A percentile compares a stretch with the other conserved stretches of the same genome.
These are phyloP conservation scores for Linum usitatissimum DNA, from an alignment of 345 rosid genomes.

Conservation along the genomic window DNA sequence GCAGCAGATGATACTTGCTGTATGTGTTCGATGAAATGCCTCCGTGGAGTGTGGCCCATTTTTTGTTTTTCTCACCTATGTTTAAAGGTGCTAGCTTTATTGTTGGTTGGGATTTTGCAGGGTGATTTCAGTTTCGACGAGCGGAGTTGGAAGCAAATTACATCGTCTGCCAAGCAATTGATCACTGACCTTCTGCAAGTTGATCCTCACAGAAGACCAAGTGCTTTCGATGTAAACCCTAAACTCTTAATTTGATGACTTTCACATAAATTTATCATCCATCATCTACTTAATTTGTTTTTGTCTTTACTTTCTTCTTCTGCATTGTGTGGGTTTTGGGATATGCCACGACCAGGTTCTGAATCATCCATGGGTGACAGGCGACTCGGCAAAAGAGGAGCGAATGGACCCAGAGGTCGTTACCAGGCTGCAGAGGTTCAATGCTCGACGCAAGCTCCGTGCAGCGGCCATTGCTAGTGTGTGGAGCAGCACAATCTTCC, in stretches of 20 bases:
- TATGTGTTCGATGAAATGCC: conserved; percentile 12
- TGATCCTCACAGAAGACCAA: conserved; percentile 51
- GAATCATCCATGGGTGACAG: conserved; percentile 52
- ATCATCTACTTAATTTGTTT: neutral
- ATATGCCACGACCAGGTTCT: conserved; percentile 28
- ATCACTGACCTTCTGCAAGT: conserved; percentile 43
- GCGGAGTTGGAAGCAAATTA: conserved; percentile 48
- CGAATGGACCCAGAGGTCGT: conserved; percentile 57
- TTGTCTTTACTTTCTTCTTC: neutral
- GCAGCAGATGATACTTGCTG: conserved; percentile 50
- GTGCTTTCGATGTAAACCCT: conserved; percentile 35
- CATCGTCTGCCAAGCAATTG: conserved; percentile 50
- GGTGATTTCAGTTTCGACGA: conserved; percentile 55
- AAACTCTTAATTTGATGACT: neutral
- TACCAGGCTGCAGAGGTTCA: conserved; percentile 40
- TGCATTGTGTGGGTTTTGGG: neutral
- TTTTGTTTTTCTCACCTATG: too few species aligned
- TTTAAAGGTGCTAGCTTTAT: neutral
- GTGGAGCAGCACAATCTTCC: conserved; percentile 41
- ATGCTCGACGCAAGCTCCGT: conserved; percentile 48
- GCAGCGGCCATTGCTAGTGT: conserved; percentile 59
- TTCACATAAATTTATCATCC: neutral
- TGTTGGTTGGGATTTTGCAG: conserved; percentile 15
- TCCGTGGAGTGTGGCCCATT: neutral
- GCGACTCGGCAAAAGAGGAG: conserved; percentile 47